Percentiles rank a stretch among this genome's conserved stretches.
Evolutionary conservation across 768 basidiomycete genomes (phyloP).

Genomic region (Cyathus striatus): DNA sequence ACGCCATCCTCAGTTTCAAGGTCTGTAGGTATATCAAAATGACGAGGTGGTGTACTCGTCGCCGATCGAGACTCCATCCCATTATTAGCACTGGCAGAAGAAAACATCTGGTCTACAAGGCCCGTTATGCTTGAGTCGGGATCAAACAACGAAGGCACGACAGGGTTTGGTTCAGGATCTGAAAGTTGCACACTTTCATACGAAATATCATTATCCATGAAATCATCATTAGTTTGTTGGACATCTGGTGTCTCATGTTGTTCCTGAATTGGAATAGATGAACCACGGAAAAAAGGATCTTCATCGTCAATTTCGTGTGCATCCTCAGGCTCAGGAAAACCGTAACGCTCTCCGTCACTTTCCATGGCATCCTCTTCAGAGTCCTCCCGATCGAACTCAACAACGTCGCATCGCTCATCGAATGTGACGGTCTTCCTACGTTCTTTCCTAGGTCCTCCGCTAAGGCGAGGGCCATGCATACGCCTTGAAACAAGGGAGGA

Average conservation of each 20-base stretch:
- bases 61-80: slow-evolving; percentile 14
- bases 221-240: slow-evolving; percentile 9
- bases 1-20: slow-evolving; percentile 62
- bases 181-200: slow-evolving; percentile 41
- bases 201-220: slow-evolving; percentile 25
- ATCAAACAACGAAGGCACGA: slow-evolving; percentile 31
- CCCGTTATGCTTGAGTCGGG: slow-evolving; percentile 61
- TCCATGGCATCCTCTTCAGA: slow-evolving; percentile 21
- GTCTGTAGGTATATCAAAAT: slow-evolving; percentile 41
- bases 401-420: slow-evolving; percentile 73
- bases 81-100: slow-evolving; percentile 28
- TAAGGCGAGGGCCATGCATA: slow-evolving; percentile 71
- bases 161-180: slow-evolving; percentile 29
- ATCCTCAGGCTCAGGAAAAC: slow-evolving; percentile 9
- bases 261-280: too few relatives aligned
- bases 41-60: slow-evolving; percentile 40
- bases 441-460: slow-evolving; percentile 43
- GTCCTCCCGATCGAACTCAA: slow-evolving; percentile 70
- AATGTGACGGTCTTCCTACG: slow-evolving; percentile 78
- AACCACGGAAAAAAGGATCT: slow-evolving; percentile 34
- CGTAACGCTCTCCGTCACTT: slow-evolving; percentile 19
- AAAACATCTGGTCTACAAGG: slow-evolving; percentile 68
- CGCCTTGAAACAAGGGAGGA: slow-evolving; percentile 68
- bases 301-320: slow-evolving; percentile 32
- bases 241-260: background rate